Evolutionary conservation across 2,329 filamentous ascomycete genomes (phyloP).

Genomic region (Huntiella bhutanensis): DNA sequence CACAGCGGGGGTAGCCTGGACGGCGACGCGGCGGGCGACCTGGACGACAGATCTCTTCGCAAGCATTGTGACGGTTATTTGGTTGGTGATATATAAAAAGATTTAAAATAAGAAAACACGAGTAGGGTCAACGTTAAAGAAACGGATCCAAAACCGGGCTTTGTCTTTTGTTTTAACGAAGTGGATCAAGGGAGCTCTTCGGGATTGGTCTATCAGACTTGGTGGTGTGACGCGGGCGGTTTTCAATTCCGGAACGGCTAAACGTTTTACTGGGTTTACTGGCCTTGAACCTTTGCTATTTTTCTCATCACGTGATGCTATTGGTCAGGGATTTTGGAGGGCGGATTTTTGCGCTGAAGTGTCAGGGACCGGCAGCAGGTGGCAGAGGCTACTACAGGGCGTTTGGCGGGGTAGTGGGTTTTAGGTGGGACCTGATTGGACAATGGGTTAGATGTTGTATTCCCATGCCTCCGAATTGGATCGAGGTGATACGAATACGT

Average conservation of each 20-base stretch:
- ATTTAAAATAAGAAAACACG: neutral
- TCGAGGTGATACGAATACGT: too few relatives aligned
- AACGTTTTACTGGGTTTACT: too few relatives aligned
- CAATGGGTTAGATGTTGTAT: neutral
- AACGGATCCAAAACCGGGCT: neutral
- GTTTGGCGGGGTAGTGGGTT: neutral
- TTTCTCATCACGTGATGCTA: slow-evolving; percentile 6
- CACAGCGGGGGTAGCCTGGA: slow-evolving; percentile 30
- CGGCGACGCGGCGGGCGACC: slow-evolving; percentile 36
- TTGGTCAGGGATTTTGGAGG: neutral
- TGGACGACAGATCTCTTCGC: slow-evolving; percentile 43
- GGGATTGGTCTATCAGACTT: too few relatives aligned
- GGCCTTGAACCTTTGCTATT: neutral
- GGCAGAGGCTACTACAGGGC: neutral
- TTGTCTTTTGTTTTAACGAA: too few relatives aligned
- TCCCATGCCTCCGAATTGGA: too few relatives aligned
- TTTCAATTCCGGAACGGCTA: neutral
- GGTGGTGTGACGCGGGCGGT: slow-evolving; percentile 10
- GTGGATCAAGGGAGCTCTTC: too few relatives aligned
- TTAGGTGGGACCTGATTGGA: slow-evolving; percentile 3
- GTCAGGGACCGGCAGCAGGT: neutral
- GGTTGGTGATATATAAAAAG: neutral
- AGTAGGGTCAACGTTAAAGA: neutral
- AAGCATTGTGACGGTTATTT: slow-evolving; percentile 30
- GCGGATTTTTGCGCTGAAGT: neutral